Base-by-base conservation (phyloP, 208 protist species). In the Sergeia podlipaevii region DNA sequence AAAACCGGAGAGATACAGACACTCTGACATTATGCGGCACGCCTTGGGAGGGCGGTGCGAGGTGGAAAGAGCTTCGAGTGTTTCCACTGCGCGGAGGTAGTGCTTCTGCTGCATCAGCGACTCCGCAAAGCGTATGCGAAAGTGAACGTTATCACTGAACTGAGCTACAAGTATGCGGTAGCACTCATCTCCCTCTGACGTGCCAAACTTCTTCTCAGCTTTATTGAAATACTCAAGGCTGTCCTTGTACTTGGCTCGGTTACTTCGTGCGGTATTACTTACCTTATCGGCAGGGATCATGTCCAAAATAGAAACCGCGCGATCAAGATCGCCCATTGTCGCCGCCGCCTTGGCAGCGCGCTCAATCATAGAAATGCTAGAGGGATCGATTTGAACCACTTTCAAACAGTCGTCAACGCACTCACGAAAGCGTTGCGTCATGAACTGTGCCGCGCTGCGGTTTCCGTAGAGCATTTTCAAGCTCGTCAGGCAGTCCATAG, bases 401-500 rank as follows among this genome's bases (percentile, higher is more conserved):
- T 79, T 65, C 11, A 89, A 45, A 71, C 89, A 96, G 64, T 96
- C 89, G 21, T 65, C 44, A 38, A 89, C 79, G 64, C 81, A 92
- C 46, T 92, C 85, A 21, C 46, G 57, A 63, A 90, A 94, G 34
- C 76, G 78, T 38, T 78, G 69, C 24, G 77, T 80, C 89, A 96
- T 96, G 64, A 89, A 96, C 49, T 82, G 69, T 2, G 89, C 89
- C 21, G 89, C 88, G 59, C 83, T 92, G 43, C 89, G 74, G 66
- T 96, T 96, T 21, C 89, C 89, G 64, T 86, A 80, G 48, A 96
- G 60, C 23, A 75, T 69, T 43, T 67, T 80, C 17, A 85, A 57
- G 30, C 77, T 68, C 2, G 85, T 79, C 27, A 65, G 36, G 18
- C 66, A 54, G 63, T 96, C 85, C 17, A 65, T 47, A 17, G 68